Evolutionary conservation across 495 filamentous ascomycete genomes (phyloP).

Genomic region (Podospora conica): DNA sequence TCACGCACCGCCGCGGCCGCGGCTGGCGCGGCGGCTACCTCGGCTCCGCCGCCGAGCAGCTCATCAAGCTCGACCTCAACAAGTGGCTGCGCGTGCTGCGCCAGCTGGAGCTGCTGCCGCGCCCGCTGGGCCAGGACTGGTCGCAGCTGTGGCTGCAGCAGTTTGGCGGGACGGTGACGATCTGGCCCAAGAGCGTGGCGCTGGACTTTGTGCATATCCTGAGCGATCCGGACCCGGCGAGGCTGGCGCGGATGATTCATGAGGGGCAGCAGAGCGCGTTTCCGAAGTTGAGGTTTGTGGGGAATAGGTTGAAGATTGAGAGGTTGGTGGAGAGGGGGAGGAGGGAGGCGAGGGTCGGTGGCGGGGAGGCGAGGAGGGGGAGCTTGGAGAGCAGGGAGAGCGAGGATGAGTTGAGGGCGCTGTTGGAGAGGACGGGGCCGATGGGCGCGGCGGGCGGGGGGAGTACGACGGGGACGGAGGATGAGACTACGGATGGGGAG

Average conservation of each 20-base stretch:
- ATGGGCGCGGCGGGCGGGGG: not conserved
- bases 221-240: constrained; percentile 65
- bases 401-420: constrained; percentile 23
- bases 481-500: not conserved
- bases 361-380: constrained; percentile 12
- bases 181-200: constrained; percentile 74
- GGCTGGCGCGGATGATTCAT: constrained; percentile 80
- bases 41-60: constrained; percentile 86
- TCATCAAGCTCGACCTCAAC: constrained; percentile 87
- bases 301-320: constrained; percentile 80
- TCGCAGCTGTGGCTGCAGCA: constrained; percentile 90
- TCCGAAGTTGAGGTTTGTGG: constrained; percentile 84
- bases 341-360: constrained; percentile 39
- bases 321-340: constrained; percentile 69
- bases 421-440: constrained; percentile 9
- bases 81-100: constrained; percentile 95
- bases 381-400: constrained; percentile 27
- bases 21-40: constrained; percentile 96
- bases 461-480: constrained; percentile 1
- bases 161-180: constrained; percentile 90
- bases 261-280: constrained; percentile 81
- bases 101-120: constrained; percentile 84
- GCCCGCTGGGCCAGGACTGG: constrained; percentile 94
- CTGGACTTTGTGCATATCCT: constrained; percentile 84
- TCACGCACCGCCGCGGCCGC: constrained; percentile 87